These are phyloP conservation scores for Paramecium pentaurelia DNA, from an alignment of 73 alveolate species.

Conservation along the genomic window DNA sequence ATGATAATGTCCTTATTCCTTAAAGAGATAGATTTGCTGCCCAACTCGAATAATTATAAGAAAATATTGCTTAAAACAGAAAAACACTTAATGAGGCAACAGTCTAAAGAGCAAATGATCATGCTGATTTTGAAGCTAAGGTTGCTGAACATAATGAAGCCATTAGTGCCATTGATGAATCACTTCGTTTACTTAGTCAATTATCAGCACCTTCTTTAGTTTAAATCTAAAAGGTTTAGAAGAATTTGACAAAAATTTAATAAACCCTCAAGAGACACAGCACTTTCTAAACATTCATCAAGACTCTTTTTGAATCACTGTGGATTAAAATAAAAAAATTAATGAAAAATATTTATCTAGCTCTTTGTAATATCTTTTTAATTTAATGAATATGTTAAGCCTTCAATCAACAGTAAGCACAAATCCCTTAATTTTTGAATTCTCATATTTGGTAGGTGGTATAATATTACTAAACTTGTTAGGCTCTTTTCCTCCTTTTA, in stretches of 20 bases:
- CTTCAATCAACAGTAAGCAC: too few species aligned
- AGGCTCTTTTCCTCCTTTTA: too few species aligned
- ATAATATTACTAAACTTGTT: too few species aligned
- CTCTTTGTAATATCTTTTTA: too few species aligned
- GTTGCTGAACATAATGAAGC: conserved; percentile 52
- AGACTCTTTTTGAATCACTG: too few species aligned
- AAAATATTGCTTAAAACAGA: conserved; percentile 35
- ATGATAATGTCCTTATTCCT: conserved; percentile 30
- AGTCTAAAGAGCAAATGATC: conserved; percentile 3
- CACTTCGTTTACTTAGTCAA: neutral
- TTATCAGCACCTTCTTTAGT: conserved; percentile 43
- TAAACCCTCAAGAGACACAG: conserved; percentile 23
- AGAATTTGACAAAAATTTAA: conserved; percentile 15
- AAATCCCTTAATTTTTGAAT: too few species aligned
- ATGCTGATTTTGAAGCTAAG: conserved; percentile 26
- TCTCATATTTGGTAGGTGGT: too few species aligned
- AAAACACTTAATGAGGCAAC: conserved; percentile 22
- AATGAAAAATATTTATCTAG: too few species aligned
- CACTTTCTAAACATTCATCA: conserved; percentile 31
- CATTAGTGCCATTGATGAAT: conserved; percentile 22
- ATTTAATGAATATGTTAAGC: too few species aligned
- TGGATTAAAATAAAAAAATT: too few species aligned
- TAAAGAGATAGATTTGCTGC: conserved; percentile 40
- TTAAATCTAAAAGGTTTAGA: conserved; percentile 27
- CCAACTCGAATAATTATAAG: conserved; percentile 28